phyloP scores from a whole-genome alignment of 2,329 filamentous ascomycete species.

The Trichophyton benhamiae region DNA sequence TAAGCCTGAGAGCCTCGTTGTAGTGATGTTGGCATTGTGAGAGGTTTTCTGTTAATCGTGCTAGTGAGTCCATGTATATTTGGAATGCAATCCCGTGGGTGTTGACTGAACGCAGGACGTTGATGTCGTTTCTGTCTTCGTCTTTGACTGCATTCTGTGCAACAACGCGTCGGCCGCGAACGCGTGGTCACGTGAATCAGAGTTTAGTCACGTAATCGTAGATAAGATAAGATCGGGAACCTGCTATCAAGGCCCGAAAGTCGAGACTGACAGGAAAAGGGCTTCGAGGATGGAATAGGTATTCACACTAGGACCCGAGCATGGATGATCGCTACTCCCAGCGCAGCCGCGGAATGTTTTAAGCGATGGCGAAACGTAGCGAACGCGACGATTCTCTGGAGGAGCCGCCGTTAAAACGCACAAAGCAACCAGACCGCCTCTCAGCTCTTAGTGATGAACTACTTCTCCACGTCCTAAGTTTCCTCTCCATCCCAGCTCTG shows the following conservation, averaged over 20 bases:
- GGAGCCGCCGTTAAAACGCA: constrained; percentile 10
- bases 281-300: neutral
- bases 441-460: constrained; percentile 76
- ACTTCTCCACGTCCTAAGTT: constrained; percentile 69
- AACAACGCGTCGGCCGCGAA: neutral
- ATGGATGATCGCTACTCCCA: neutral
- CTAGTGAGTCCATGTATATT: neutral
- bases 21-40: neutral
- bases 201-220: neutral
- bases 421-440: constrained; percentile 43
- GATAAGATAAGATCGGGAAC: constrained; percentile 5
- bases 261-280: neutral
- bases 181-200: neutral
- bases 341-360: neutral
- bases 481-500: constrained; percentile 57
- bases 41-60: neutral
- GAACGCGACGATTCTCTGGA: constrained; percentile 4
- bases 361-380: constrained; percentile 12
- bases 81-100: neutral
- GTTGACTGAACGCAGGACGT: neutral
- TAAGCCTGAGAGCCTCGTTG: constrained; percentile 1
- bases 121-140: neutral
- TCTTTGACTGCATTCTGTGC: neutral
- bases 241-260: neutral
- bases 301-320: no score